Evolutionary conservation across 331 rosid species (phyloP).

Genomic region (Spiraea crenata): DNA sequence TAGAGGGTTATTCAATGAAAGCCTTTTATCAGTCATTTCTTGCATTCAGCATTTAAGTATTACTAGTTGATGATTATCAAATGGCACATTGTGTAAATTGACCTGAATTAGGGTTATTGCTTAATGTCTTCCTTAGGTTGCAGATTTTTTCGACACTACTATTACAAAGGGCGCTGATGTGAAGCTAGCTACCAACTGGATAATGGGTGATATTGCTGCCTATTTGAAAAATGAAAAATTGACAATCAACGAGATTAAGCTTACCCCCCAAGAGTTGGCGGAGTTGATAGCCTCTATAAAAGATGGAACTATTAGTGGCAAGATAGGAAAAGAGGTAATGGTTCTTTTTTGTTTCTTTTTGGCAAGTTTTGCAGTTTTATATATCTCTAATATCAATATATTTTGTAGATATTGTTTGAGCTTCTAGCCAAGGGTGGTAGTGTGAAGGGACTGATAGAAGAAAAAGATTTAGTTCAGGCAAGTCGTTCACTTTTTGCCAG

Average conservation of each 20-base stretch:
- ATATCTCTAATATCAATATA: constrained; percentile 8
- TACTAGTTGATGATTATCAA: not conserved
- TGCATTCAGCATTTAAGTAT: not conserved
- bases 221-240: constrained; percentile 85
- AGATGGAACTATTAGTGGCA: constrained; percentile 74
- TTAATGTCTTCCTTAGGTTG: constrained; percentile 54
- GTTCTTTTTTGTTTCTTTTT: not conserved
- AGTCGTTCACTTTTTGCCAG: constrained; percentile 24
- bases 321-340: constrained; percentile 86
- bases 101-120: constrained; percentile 28
- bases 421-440: constrained; percentile 89
- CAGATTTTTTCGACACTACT: constrained; percentile 75
- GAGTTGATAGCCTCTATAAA: constrained; percentile 84
- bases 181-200: constrained; percentile 90
- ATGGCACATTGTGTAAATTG: constrained; percentile 11
- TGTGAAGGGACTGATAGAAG: constrained; percentile 69
- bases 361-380: not conserved
- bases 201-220: constrained; percentile 90
- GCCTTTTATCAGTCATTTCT: not conserved
- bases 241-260: constrained; percentile 65
- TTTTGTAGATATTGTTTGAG: constrained; percentile 73
- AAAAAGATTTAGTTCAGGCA: constrained; percentile 88
- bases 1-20: not conserved
- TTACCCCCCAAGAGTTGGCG: constrained; percentile 68
- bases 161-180: constrained; percentile 73